Evolutionary conservation across 2,329 filamentous ascomycete species (phyloP).

Genomic region (Pyricularia sp.): DNA sequence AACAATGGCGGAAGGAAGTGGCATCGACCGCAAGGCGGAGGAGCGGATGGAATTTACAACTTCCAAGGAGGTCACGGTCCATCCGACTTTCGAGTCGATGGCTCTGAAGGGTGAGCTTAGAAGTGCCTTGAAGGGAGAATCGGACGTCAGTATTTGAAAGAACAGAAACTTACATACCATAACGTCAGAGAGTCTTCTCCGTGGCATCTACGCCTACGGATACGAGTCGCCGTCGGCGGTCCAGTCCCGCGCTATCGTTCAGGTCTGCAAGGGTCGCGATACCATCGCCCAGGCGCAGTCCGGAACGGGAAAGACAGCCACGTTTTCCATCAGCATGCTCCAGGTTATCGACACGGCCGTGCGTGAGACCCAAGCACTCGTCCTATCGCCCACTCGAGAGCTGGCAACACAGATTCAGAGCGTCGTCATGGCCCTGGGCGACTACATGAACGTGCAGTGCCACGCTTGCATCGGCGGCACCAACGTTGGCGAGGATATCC

Average conservation of each 20-base stretch:
- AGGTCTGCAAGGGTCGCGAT: slow-evolving; percentile 97
- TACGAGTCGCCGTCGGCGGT: slow-evolving; percentile 98
- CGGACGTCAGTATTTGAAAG: slow-evolving; percentile 1
- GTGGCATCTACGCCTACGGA: slow-evolving; percentile 95
- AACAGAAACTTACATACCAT: slow-evolving; percentile 1
- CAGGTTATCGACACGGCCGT: slow-evolving; percentile 95
- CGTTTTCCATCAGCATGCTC: slow-evolving; percentile 97
- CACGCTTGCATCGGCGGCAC: slow-evolving; percentile 99
- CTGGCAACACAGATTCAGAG: slow-evolving; percentile 99
- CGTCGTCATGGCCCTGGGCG: slow-evolving; percentile 94
- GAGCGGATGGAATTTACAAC: slow-evolving; percentile 97
- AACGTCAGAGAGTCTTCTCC: slow-evolving; percentile 68
- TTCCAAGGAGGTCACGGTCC: slow-evolving; percentile 92
- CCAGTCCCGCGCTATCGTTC: slow-evolving; percentile 94
- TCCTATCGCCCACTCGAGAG: slow-evolving; percentile 95
- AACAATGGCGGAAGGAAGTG: slow-evolving; percentile 71
- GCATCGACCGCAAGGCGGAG: slow-evolving; percentile 82
- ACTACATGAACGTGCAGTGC: slow-evolving; percentile 99
- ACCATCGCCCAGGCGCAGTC: slow-evolving; percentile 99
- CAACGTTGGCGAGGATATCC: slow-evolving; percentile 97
- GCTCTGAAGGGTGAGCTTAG: slow-evolving; percentile 60
- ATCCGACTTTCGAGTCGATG: slow-evolving; percentile 91
- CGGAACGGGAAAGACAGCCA: slow-evolving; percentile 98
- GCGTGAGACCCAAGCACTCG: slow-evolving; percentile 96
- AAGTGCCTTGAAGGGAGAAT: not conserved